These are phyloP conservation scores for Cladophialophora yegresii DNA, from an alignment of 2,329 filamentous ascomycete species.

Conservation along the genomic window DNA sequence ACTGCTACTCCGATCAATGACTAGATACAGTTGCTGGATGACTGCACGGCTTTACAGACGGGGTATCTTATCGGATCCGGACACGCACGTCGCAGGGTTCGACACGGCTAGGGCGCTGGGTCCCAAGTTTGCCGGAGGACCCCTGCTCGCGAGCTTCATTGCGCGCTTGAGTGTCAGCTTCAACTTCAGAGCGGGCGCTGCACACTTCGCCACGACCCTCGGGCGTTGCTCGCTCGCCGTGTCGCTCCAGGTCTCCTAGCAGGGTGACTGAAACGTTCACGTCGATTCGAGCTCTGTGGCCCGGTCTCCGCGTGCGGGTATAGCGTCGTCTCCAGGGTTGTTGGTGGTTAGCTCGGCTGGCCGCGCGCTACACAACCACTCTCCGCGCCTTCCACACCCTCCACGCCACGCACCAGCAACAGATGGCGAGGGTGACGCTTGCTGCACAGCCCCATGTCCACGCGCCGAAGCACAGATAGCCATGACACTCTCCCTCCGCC, in stretches of 20 bases:
- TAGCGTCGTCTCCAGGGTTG: not conserved
- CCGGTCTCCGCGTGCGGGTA: not conserved
- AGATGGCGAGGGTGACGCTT: conserved; percentile 76
- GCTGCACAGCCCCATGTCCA: conserved; percentile 74
- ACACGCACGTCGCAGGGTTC: conserved; percentile 8
- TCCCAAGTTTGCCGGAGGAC: not conserved
- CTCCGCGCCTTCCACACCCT: conserved; percentile 78
- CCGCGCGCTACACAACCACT: conserved; percentile 60
- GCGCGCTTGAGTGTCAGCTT: not conserved
- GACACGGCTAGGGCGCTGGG: not conserved
- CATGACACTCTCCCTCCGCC: conserved; percentile 69
- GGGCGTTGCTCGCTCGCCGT: not conserved
- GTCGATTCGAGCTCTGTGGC: conserved; percentile 2
- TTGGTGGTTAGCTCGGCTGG: not conserved
- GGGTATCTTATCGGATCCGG: not conserved
- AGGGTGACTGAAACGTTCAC: conserved; percentile 16
- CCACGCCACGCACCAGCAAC: conserved; percentile 77
- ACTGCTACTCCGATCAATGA: not conserved
- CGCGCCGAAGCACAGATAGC: conserved; percentile 79
- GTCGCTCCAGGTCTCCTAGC: not conserved
- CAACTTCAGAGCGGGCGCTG: not conserved
- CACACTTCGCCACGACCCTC: not conserved
- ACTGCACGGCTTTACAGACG: not conserved
- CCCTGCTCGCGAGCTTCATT: not conserved
- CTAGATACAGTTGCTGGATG: not conserved